Evolutionary conservation across 805 yeast genomes (phyloP).

Genomic region (Candida montana): DNA sequence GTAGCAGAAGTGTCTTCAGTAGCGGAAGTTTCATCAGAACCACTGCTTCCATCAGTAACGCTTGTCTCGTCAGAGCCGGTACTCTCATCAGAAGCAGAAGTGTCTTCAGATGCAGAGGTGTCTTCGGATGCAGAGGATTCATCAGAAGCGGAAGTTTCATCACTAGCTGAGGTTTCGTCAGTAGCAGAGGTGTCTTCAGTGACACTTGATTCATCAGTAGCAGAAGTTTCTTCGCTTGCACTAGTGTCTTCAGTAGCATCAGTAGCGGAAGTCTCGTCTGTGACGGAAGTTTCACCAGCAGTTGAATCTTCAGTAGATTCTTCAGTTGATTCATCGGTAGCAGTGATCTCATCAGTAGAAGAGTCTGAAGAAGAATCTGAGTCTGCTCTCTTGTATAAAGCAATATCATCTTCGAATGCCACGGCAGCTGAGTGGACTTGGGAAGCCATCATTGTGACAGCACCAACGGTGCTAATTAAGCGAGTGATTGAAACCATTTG

Average conservation of each 20-base stretch:
- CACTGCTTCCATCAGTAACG: background rate
- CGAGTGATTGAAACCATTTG: slow-evolving; percentile 15
- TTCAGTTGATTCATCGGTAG: background rate
- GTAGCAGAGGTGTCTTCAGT: background rate
- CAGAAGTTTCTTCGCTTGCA: background rate
- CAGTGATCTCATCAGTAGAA: slow-evolving; percentile 8
- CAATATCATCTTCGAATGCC: background rate
- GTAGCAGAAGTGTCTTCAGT: background rate
- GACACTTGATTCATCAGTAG: slow-evolving; percentile 5
- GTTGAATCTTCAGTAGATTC: background rate
- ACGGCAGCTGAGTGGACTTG: slow-evolving; percentile 5
- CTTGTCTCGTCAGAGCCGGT: background rate
- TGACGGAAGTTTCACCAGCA: slow-evolving; percentile 1
- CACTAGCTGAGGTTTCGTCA: background rate
- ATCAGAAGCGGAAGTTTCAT: background rate
- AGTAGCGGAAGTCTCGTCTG: too few relatives aligned
- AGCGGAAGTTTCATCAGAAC: too few relatives aligned
- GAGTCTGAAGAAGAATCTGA: background rate
- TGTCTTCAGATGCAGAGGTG: background rate
- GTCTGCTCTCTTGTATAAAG: background rate
- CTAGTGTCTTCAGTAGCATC: too few relatives aligned
- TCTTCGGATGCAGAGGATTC: background rate
- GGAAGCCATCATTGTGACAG: slow-evolving; percentile 3
- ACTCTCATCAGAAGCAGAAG: background rate
- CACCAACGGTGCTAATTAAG: slow-evolving; percentile 8